Evolutionary conservation across 257 asterid species (phyloP), one percentile per base, ranked within the genome.

Genomic region (Ligustrum vulgare): DNA sequence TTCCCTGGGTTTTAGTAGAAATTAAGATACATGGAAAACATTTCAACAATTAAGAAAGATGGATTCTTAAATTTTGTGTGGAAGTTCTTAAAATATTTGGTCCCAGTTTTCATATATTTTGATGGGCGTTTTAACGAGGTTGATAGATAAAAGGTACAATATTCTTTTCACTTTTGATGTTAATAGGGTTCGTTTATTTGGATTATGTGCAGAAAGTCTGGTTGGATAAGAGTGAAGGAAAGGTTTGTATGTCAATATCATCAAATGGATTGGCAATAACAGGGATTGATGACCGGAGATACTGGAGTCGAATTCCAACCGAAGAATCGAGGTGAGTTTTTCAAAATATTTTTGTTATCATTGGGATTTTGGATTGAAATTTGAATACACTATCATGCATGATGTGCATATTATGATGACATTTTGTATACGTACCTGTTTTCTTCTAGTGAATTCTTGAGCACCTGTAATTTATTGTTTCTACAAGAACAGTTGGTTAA

Each of bases 241-340:
- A 86, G 76, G 79, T 89, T 69, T 94, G 97, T 78, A 78, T 94
- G 89, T 84, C 88, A n/a, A 78, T 94, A 41, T 81, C 97, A 23
- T 90, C 97, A 32, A 83, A 81, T 68, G 98, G 94, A 49, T 81
- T 94, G 83, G 79, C 82, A 0, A 94, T 94, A 51, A 94, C 98
- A 3, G 98, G 98, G 69, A 91, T 94, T 33, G 97, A 88, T 70
- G 98, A 94, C 71, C 60, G 98, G 82, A 84, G 98, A 85, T 94
- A 94, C 68, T 94, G 98, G 98, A 90, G 80, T 82, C 91, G 96
- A 36, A 84, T 94, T 75, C 88, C 85, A 35, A 90, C 97, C 1
- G 96, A 93, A 47, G 98, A 93, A 82, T 93, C 98, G 18, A 87
- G 94, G 98, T 93, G 84, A 82, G 93, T 72, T 23, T 72, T 68